Evolutionary conservation across 352 stramenopile species (phyloP), one percentile per base, ranked within the genome.

Genomic region (Globisporangium cederbergense): DNA sequence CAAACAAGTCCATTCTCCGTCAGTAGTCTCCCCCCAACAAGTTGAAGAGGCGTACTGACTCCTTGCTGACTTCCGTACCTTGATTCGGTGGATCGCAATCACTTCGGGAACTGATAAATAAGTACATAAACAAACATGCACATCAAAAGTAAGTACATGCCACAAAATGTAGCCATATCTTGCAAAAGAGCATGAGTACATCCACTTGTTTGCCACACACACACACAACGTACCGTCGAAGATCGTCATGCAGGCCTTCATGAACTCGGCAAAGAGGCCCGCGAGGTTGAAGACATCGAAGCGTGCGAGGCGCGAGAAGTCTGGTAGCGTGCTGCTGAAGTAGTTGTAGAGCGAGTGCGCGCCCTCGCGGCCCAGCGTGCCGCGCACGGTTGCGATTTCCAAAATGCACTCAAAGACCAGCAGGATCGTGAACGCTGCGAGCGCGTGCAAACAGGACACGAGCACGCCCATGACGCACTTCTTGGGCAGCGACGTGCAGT

Each of bases 381-480:
- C 86, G 9, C 83, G 77, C 62, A 79, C 75, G 0, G 81, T 86
- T 38, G 86, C 83, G 20, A 90, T 73, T 67, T 91, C 83, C 49
- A 95, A 77, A 8, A 93, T 81, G 58, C 74, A 91, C 68, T 95
- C 86, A 40, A 90, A 95, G 30, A 89, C 67, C 36, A 95, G 74
- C 52, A 95, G 62, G 45, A 93, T 83, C 20, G 73, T 81, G 60
- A 88, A 90, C 11, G 86, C 86, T 1, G 78, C 81, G 11, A 93
- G 58, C 43, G 74, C 88, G 60, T 95, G 86, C 28, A 69, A 71
- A 8, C 75, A 70, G n/a, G 78, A 79, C 20, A 90, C 67, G 11
- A 76, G 42, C 20, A 87, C 4, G 42, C 83, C 83, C 59, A 84
- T 83, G 2, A 68, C 53, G 34, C 66, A 75, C 53, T 83, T 76